Conservation (phyloP, 169 alveolate species). For the Plasmodium reichenowi region DNA sequence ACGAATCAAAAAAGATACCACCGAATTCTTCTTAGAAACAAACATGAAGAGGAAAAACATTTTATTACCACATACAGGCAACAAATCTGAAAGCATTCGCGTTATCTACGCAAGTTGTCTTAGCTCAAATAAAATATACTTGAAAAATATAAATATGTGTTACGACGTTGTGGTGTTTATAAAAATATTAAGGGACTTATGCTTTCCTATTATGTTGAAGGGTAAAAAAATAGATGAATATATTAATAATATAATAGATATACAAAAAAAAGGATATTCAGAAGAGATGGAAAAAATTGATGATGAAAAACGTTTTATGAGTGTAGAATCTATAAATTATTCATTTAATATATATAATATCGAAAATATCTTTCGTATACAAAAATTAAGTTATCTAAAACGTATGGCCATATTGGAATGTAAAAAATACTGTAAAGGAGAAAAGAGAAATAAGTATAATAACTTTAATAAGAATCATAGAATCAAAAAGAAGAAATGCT, state of each 20-base stretch:
- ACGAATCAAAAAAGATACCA: too few relatives aligned
- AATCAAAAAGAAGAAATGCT: too few relatives aligned
- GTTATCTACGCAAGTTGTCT: constrained; percentile 14
- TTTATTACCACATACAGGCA: not conserved
- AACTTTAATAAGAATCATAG: not conserved
- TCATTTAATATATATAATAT: too few relatives aligned
- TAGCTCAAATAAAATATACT: not conserved
- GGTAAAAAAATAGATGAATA: not conserved
- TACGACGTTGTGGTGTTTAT: constrained; percentile 27
- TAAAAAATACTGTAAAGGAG: not conserved
- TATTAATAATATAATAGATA: not conserved
- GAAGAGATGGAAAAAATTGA: too few relatives aligned
- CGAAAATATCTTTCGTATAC: too few relatives aligned
- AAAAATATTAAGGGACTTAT: constrained; percentile 16
- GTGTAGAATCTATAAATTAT: too few relatives aligned
- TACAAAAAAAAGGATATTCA: too few relatives aligned
- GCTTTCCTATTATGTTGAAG: not conserved
- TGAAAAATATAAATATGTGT: constrained; percentile 29
- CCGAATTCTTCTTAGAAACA: too few relatives aligned
- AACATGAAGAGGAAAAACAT: not conserved
- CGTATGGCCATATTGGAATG: not conserved
- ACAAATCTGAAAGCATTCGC: constrained; percentile 34
- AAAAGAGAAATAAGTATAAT: too few relatives aligned
- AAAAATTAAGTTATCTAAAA: too few relatives aligned
- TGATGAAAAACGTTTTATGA: too few relatives aligned